Base-by-base conservation (phyloP, 2,329 filamentous ascomycete genomes). In the Cladophialophora psammophila region DNA sequence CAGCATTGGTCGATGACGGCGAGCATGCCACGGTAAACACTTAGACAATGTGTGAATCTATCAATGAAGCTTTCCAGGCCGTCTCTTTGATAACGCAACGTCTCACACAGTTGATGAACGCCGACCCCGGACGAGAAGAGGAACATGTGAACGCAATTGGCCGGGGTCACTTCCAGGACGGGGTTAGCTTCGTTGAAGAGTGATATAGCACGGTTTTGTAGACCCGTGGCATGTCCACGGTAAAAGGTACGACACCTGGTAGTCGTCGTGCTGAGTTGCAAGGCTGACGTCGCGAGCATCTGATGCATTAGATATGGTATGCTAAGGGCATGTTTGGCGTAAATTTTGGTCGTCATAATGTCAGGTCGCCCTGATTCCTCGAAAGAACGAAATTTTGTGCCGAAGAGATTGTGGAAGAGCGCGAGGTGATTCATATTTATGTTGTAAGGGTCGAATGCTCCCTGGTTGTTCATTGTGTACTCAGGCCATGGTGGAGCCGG, bases 81-180 rank as follows among this genome's bases (percentile, higher is more conserved):
- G 15, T 69, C 59, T 15, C 76, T 76, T 48, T 81, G 77, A 60
- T 79, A 76, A 64, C 75, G 69, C 1, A 85, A 75, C 1, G 80
- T 80, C 62, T 87, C 83, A 70, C 80, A 83, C 3, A 87, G 77
- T 45, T 68, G 35, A 45, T 72, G 71, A 10, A 69, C 15, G 5
- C 61, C 70, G 12, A 73, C 26, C 53, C 71, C 56, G 18, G 67
- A 62, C 26, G 72, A 70, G 58, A 71, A 71, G 2, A 72, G 45
- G 48, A 73, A 68, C 38, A 69, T 66, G n/a, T 59, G 65, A 5
- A 65, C 52, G 34, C 66, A 71, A 53, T 69, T 72, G 7, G 67
- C 64, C 15, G 35, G 34, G 34, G 69, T 61, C n/a, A 72, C 61
- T 62, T 65, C 56, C 26, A 67, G 35, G 2, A 63, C 40, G 8